phyloP scores from a whole-genome alignment of 768 basidiomycete genomes.

The Artomyces pyxidatus region DNA sequence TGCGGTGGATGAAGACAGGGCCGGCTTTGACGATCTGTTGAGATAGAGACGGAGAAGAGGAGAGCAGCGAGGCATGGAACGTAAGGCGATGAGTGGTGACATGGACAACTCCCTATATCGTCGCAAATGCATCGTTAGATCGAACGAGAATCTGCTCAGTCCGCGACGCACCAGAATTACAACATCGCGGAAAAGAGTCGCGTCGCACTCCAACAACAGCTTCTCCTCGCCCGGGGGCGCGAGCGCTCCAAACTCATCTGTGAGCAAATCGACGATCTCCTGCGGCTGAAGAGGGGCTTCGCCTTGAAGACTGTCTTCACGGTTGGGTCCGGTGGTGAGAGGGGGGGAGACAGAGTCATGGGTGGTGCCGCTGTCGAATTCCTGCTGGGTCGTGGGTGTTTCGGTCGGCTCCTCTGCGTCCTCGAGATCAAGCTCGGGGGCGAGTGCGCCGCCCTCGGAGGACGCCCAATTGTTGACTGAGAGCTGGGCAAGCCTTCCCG shows the following conservation, averaged over 20 bases:
- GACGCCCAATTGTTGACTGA: slow-evolving; percentile 28
- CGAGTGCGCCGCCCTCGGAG: slow-evolving; percentile 9
- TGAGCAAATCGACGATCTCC: slow-evolving; percentile 42
- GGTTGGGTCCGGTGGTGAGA: slow-evolving; percentile 1
- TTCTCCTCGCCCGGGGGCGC: slow-evolving; percentile 38
- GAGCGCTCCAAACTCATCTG: slow-evolving; percentile 50
- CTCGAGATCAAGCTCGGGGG: slow-evolving; percentile 2
- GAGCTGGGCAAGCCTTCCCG: slow-evolving; percentile 31
- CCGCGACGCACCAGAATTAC: slow-evolving; percentile 34
- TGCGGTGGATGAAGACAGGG: slow-evolving; percentile 37
- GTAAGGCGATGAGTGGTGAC: slow-evolving; percentile 57
- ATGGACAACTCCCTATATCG: slow-evolving; percentile 45
- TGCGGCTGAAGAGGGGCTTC: slow-evolving; percentile 32
- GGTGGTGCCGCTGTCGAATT: not conserved
- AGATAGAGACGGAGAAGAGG: slow-evolving; percentile 29
- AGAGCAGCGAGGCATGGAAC: slow-evolving; percentile 56
- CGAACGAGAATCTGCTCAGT: not conserved
- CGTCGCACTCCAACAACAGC: slow-evolving; percentile 46
- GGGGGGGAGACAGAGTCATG: not conserved
- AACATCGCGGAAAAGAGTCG: slow-evolving; percentile 39
- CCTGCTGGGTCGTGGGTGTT: slow-evolving; percentile 8
- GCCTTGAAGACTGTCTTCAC: not conserved
- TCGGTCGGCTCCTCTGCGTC: slow-evolving; percentile 20
- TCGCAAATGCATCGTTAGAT: slow-evolving; percentile 4
- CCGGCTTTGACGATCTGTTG: slow-evolving; percentile 41